These are phyloP conservation scores for Magnusiomyces tetraspermus DNA, from an alignment of 1,139 yeast genomes.

Conservation along the genomic window DNA sequence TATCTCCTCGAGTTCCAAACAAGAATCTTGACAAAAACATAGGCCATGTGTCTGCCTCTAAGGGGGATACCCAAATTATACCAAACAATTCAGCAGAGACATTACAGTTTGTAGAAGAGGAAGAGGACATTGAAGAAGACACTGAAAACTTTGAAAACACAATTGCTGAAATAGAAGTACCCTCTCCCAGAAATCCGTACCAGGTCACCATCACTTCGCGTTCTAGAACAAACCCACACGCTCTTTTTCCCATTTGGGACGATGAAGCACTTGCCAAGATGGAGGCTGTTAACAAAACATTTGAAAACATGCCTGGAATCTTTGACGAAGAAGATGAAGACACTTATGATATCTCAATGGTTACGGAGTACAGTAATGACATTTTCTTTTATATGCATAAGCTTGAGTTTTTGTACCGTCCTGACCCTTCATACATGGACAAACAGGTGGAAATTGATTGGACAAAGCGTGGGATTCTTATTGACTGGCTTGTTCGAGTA, in stretches of 20 bases:
- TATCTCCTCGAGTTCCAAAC: neutral
- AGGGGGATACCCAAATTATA: neutral
- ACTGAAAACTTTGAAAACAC: too few species aligned
- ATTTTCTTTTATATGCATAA: constrained; percentile 77
- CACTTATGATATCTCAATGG: constrained; percentile 87
- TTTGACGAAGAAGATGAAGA: constrained; percentile 84
- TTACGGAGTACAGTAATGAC: constrained; percentile 87
- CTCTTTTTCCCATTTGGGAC: constrained; percentile 29
- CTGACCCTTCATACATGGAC: constrained; percentile 79
- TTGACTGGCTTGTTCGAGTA: constrained; percentile 95
- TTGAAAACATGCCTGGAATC: constrained; percentile 34
- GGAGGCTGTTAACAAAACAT: constrained; percentile 23
- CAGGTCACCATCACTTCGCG: neutral
- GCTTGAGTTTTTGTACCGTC: constrained; percentile 60
- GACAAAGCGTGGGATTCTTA: constrained; percentile 78
- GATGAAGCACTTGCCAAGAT: constrained; percentile 23
- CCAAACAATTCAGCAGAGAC: neutral
- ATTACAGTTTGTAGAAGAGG: too few species aligned
- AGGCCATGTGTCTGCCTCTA: neutral
- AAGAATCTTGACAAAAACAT: neutral
- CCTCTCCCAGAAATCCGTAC: neutral
- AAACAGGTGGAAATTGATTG: constrained; percentile 80
- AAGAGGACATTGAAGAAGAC: too few species aligned
- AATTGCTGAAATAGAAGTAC: too few species aligned
- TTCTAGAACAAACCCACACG: constrained; percentile 27